Evolutionary conservation across 75 land plant species (phyloP).

Genomic region (Selaginella tamariscina): DNA sequence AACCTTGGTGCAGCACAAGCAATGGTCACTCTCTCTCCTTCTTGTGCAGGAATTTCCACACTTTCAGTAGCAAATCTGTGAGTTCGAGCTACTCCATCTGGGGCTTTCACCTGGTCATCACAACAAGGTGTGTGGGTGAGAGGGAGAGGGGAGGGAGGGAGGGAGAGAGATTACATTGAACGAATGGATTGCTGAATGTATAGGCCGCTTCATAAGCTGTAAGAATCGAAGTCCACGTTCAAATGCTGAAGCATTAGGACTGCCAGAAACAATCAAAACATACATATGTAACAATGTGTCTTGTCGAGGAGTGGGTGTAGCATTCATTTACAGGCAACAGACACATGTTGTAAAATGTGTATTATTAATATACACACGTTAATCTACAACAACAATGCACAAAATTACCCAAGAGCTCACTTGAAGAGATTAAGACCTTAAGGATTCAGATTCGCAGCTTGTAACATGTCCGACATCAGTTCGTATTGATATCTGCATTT

Average conservation of each 20-base stretch:
- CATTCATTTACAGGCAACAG: slow-evolving; percentile 56
- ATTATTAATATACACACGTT: not conserved
- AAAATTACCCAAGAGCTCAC: not conserved
- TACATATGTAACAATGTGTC: not conserved
- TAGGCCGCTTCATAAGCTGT: slow-evolving; percentile 46
- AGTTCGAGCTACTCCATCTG: slow-evolving; percentile 73
- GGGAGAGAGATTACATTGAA: slow-evolving; percentile 52
- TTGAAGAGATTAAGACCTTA: slow-evolving; percentile 41
- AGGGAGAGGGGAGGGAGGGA: too few species aligned
- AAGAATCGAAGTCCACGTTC: slow-evolving; percentile 54
- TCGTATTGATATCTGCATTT: slow-evolving; percentile 94
- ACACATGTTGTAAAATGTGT: not conserved
- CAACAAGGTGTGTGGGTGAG: too few species aligned
- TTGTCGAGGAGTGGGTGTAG: slow-evolving; percentile 16
- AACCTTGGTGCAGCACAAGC: slow-evolving; percentile 67
- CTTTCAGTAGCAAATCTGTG: slow-evolving; percentile 80
- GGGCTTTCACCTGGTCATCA: slow-evolving; percentile 67
- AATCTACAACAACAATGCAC: not conserved
- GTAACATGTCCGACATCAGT: slow-evolving; percentile 79
- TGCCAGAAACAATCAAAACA: slow-evolving; percentile 33
- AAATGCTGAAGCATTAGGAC: slow-evolving; percentile 80
- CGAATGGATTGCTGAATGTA: slow-evolving; percentile 95
- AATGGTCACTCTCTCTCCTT: slow-evolving; percentile 84
- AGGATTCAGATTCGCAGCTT: slow-evolving; percentile 72
- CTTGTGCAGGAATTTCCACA: slow-evolving; percentile 81